phyloP scores from a whole-genome alignment of 139 green algal genomes.

The Chlorella sp. region DNA sequence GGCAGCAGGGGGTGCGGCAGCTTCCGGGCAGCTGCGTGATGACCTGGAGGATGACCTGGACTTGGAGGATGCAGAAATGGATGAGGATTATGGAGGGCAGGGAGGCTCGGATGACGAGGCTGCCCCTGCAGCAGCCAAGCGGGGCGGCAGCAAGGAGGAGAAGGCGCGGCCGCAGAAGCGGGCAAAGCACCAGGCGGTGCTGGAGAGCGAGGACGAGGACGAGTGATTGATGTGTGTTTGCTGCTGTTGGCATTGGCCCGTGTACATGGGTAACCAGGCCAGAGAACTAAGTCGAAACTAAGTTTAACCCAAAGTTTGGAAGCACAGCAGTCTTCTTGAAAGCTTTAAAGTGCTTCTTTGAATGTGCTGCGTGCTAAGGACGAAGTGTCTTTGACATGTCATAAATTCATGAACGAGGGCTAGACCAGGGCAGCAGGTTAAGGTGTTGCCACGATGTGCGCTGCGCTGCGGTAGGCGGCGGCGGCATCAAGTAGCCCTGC shows the following conservation, averaged over 20 bases:
- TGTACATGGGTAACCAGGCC: too few relatives aligned
- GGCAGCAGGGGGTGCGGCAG: not conserved
- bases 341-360: not conserved
- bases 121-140: too few relatives aligned
- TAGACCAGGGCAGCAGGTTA: not conserved
- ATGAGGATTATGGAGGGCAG: too few relatives aligned
- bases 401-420: too few relatives aligned
- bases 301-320: not conserved
- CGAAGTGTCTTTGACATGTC: too few relatives aligned
- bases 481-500: too few relatives aligned
- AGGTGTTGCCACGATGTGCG: not conserved
- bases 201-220: constrained; percentile 21
- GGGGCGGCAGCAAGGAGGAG: not conserved
- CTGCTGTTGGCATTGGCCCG: too few relatives aligned
- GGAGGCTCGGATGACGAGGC: not conserved
- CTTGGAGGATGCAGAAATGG: not conserved
- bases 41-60: constrained; percentile 86
- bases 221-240: too few relatives aligned
- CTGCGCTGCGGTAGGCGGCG: too few relatives aligned
- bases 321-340: not conserved
- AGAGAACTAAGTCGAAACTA: too few relatives aligned
- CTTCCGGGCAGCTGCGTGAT: not conserved
- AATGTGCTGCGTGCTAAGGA: too few relatives aligned
- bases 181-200: not conserved
- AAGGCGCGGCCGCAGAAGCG: not conserved